Evolutionary conservation across 2,329 filamentous ascomycete species (phyloP).

Genomic region (Keithomyces neogunnii): DNA sequence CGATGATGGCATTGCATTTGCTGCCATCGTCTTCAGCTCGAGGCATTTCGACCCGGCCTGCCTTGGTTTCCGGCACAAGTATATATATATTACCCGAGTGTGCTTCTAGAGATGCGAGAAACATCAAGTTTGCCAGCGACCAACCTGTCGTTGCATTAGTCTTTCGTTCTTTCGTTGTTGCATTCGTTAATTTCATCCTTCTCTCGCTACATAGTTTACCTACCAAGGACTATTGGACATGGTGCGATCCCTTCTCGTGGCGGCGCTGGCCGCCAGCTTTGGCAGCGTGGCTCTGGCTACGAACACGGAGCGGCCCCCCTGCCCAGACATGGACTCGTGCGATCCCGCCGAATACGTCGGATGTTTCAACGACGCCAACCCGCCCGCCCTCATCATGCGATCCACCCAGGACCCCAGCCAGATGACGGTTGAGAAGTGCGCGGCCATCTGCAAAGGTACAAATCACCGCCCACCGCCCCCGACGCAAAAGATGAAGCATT

Average conservation of each 20-base stretch:
- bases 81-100: too few relatives aligned
- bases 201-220: not conserved
- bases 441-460: conserved; percentile 39
- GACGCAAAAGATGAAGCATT: not conserved
- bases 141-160: too few relatives aligned
- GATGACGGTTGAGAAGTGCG: conserved; percentile 41
- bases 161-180: conserved; percentile 1
- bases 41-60: too few relatives aligned
- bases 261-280: conserved; percentile 29
- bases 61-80: too few relatives aligned
- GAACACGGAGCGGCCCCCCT: conserved; percentile 37
- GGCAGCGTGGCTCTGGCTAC: conserved; percentile 27
- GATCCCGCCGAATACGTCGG: conserved; percentile 38
- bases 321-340: conserved; percentile 28
- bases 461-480: not conserved
- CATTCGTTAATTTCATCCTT: conserved; percentile 7
- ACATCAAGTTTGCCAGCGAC: too few relatives aligned
- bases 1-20: not conserved
- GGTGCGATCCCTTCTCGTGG: conserved; percentile 11
- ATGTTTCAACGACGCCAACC: conserved; percentile 33
- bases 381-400: conserved; percentile 31
- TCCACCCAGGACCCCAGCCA: conserved; percentile 25
- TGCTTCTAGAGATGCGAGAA: too few relatives aligned
- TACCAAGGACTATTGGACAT: not conserved
- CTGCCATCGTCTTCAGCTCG: not conserved